Evolutionary conservation across 495 filamentous ascomycete species (phyloP), one percentile per base, ranked within the genome.

Genomic region (Darksidea phi): DNA sequence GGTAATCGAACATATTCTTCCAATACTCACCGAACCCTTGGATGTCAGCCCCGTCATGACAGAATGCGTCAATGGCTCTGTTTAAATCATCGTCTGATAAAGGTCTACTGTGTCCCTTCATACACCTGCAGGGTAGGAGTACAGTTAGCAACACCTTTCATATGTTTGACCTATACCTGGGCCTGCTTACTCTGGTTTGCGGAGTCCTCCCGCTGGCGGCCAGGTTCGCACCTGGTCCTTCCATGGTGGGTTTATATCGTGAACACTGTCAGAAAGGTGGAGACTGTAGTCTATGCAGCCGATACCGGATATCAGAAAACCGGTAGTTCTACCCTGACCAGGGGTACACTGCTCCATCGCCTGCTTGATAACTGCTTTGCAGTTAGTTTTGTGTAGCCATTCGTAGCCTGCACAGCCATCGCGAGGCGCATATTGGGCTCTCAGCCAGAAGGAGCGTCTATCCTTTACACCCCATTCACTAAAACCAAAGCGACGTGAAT

Each of bases 311-410:
- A 20, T 15, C 5, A 43, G 5, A 15, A 28, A 49, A 10, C 46
- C 46, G 2, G 12, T 28, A 15, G 46, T 8, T 23, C 46, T 23
- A 6, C 21, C 18, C 13, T 20, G 13, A 25, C 15, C 21, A 4
- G 3, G 3, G 3, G 46, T 18, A 21, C 46, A 49, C 6, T 5
- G 2, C 21, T 23, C 17, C 46, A 49, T 49, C 2, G 3, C 17
- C 21, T 49, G 46, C 21, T 49, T 49, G 15, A 49, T 4, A 18
- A 21, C 46, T 6, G 17, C 46, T 49, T 49, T 49, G 46, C 46
- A 49, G 21, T 49, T 49, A 2, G 46, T 49, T 28, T 49, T 49
- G 15, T 28, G 46, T 4, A 15, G 15, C 41, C 41, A 49, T 25
- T 49, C 24, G 17, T 24, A 49, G 12, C 46, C 46, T 49, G 7